Evolutionary conservation across 805 yeast genomes (phyloP).

Genomic region (Lipomyces mesembrius): DNA sequence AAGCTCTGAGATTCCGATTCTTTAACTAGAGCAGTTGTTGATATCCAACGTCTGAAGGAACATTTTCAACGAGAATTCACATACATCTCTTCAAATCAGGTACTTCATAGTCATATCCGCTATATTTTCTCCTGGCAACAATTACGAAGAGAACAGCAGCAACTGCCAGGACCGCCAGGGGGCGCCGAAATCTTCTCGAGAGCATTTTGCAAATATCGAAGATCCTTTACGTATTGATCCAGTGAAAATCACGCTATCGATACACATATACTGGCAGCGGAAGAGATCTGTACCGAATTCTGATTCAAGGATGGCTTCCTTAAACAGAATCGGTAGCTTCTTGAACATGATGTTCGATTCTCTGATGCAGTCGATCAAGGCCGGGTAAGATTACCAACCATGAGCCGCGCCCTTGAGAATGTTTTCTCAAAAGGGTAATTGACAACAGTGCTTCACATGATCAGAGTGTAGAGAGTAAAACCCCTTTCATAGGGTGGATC

Average conservation of each 20-base stretch:
- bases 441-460: too few species aligned
- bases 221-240: not conserved
- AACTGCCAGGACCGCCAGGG: not conserved
- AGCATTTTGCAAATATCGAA: not conserved
- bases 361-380: not conserved
- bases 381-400: not conserved
- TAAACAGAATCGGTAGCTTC: too few species aligned
- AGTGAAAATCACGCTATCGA: not conserved
- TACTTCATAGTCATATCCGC: constrained; percentile 24
- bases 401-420: not conserved
- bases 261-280: not conserved
- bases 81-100: constrained; percentile 25
- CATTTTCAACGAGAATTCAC: not conserved
- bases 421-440: too few species aligned
- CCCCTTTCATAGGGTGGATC: too few species aligned
- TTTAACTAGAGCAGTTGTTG: not conserved
- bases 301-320: too few species aligned
- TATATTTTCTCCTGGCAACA: not conserved
- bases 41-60: not conserved
- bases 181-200: not conserved
- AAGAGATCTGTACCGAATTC: not conserved
- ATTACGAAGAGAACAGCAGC: not conserved
- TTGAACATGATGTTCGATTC: too few species aligned
- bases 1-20: not conserved
- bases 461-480: too few species aligned